Evolutionary conservation across 73 alveolate species (phyloP), one percentile per base, ranked within the genome.

Genomic region (Paramecium sonneborni): DNA sequence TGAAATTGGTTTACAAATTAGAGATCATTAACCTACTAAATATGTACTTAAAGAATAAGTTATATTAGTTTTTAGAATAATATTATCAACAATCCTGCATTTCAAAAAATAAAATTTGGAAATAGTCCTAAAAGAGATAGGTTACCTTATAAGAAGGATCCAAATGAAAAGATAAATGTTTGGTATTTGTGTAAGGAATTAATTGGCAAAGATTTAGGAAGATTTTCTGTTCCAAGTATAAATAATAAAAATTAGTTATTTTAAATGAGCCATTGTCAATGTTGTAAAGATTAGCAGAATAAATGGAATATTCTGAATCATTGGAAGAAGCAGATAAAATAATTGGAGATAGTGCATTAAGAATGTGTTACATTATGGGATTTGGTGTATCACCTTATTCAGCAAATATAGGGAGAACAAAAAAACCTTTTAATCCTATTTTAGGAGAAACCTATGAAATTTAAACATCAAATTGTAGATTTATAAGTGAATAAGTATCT

Each of bases 361-460:
- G 97, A 86, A 76, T 96, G 74, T 97, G 97, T 23, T 96, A 96
- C 92, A 92, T 95, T 3, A 79, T 96, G 85, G 95, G 96, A 23
- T 98, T 97, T 94, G 93, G 96, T 1, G 93, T 96, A 8, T 94
- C 97, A 6, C 94, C 95, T 46, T 93, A 95, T 93, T 93, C 97
- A 46, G 85, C 94, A 12, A 92, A 96, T 62, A 86, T 93, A 34
- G 93, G 93, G 12, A 93, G 99, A 86, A 93, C 85, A 57, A 92
- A 96, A 79, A 98, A 98, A 88, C 99, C 99, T 9, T 98, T 98
- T 85, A 98, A 97, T 94, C 99, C 99, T 15, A 79, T 97, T 23
- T 93, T 97, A 34, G 99, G 99, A 46, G 99, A 97, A 93, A 97
- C 99, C 6, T 97, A 69, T 93, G 99, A 97, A 94, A 85, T 93